Evolutionary conservation across 352 stramenopile genomes (phyloP).

Genomic region (Blastocystis sp.): DNA sequence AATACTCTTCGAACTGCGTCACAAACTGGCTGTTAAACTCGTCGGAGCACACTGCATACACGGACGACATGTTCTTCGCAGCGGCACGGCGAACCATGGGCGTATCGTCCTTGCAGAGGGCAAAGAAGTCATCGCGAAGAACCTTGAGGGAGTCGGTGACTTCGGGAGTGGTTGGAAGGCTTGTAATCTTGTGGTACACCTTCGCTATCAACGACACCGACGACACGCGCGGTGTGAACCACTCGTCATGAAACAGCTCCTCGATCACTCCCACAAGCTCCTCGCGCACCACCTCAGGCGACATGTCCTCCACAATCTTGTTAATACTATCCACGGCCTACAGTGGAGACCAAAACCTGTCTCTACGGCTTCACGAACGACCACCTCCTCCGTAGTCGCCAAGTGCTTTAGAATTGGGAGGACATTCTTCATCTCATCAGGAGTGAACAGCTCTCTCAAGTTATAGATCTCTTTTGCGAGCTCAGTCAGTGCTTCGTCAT

Average conservation of each 20-base stretch:
- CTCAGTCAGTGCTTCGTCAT: conserved; percentile 49
- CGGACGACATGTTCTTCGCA: conserved; percentile 33
- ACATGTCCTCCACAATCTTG: conserved; percentile 54
- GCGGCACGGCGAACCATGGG: conserved; percentile 44
- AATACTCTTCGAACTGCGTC: conserved; percentile 24
- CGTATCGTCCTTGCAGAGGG: conserved; percentile 43
- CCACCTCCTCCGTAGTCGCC: conserved; percentile 30
- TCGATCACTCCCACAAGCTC: conserved; percentile 32
- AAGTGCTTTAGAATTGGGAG: conserved; percentile 56
- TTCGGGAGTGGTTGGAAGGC: neutral
- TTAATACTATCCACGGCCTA: conserved; percentile 57
- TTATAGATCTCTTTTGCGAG: conserved; percentile 50
- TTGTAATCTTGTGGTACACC: conserved; percentile 13
- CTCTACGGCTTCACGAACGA: conserved; percentile 18
- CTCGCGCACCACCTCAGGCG: conserved; percentile 16
- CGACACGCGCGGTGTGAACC: conserved; percentile 54
- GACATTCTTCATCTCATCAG: conserved; percentile 52
- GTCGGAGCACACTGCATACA: conserved; percentile 4
- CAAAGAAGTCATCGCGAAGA: conserved; percentile 23
- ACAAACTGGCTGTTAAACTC: neutral
- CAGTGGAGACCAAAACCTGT: neutral
- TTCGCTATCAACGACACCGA: conserved; percentile 29
- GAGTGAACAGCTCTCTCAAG: conserved; percentile 16
- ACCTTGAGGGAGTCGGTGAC: neutral
- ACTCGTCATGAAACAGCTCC: conserved; percentile 43